Base-by-base conservation (phyloP, 2,329 filamentous ascomycete genomes). In the Colletotrichum sp. region DNA sequence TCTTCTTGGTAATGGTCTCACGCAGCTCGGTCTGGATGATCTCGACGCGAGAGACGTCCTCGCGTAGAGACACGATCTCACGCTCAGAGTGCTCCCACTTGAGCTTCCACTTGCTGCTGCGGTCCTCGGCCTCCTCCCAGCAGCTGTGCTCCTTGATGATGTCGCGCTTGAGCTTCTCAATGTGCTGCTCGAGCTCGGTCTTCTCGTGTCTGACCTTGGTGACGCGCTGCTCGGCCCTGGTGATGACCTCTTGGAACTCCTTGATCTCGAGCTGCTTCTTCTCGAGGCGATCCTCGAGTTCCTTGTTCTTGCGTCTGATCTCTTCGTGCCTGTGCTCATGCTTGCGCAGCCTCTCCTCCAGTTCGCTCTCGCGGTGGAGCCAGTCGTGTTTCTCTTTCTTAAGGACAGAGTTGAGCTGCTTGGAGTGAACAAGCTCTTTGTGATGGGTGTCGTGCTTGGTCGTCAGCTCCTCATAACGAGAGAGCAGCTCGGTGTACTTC, bases 11-110 rank as follows among this genome's bases (percentile, higher is more conserved):
- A 32, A 75, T 63, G 25, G 55, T 72, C 9, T 75, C 63, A 25
- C 69, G 69, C 7, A 75, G 39, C 63, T 75, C 69, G 5, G 69
- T 52, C 12, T 55, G 62, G 1, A 15, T 15, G 1, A 68, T 55
- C 55, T 72, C 69, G n/a, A 72, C 55, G 25, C 63, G 72, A 8
- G 69, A 52, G n/a, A 75, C 27, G 34, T 75, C 72, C 13, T 75
- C 72, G 61, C 72, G 72, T 11, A 62, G 49, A 9, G 72, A 66
- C 6, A 32, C 27, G 12, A 68, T 49, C 63, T 75, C 62, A 16
- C 72, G 62, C 62, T 75, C 69, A 5, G 55, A 67, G n/a, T 75
- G 69, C 62, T 75, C 69, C 69, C 62, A 67, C 69, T 72, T 72
- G 36, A 72, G 72, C 69, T 72, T 75, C 69, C 69, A 72, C 72